Percentiles rank a stretch among this genome's conserved stretches.
These are phyloP conservation scores for Rasamsonia emersonii DNA, from an alignment of 2,329 filamentous ascomycete species.

Conservation along the genomic window DNA sequence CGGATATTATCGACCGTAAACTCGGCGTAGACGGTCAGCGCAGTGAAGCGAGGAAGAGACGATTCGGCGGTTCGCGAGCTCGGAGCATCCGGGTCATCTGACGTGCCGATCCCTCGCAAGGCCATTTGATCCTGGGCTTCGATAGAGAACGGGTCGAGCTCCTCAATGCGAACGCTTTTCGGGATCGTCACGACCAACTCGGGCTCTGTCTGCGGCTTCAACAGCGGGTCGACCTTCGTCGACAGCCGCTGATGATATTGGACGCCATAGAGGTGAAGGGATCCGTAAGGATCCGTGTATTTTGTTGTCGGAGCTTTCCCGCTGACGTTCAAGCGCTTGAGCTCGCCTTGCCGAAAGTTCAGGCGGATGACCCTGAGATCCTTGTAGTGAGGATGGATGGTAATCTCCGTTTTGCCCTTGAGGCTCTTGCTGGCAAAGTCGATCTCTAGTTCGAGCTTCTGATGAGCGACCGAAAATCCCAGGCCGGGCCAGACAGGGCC, in stretches of 20 bases:
- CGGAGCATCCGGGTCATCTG: constrained; percentile 30
- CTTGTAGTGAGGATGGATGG: constrained; percentile 56
- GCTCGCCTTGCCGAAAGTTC: constrained; percentile 55
- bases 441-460: constrained; percentile 82
- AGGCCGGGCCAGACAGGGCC: constrained; percentile 22
- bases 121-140: constrained; percentile 39
- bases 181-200: constrained; percentile 54
- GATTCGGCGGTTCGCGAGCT: constrained; percentile 29
- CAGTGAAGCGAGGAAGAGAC: constrained; percentile 43
- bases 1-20: constrained; percentile 67
- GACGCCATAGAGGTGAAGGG: constrained; percentile 47
- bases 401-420: constrained; percentile 72
- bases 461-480: constrained; percentile 60
- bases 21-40: constrained; percentile 61
- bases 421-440: constrained; percentile 70
- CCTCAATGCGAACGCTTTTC: constrained; percentile 52
- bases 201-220: constrained; percentile 44
- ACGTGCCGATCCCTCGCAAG: constrained; percentile 30
- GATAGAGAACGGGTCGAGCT: constrained; percentile 47
- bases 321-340: constrained; percentile 44
- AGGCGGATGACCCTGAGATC: constrained; percentile 49
- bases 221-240: constrained; percentile 54
- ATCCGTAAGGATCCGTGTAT: constrained; percentile 37
- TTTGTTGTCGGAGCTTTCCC: constrained; percentile 31
- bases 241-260: constrained; percentile 71